Base-by-base conservation (phyloP, 768 basidiomycete genomes). In the Arthromyces matolae region DNA sequence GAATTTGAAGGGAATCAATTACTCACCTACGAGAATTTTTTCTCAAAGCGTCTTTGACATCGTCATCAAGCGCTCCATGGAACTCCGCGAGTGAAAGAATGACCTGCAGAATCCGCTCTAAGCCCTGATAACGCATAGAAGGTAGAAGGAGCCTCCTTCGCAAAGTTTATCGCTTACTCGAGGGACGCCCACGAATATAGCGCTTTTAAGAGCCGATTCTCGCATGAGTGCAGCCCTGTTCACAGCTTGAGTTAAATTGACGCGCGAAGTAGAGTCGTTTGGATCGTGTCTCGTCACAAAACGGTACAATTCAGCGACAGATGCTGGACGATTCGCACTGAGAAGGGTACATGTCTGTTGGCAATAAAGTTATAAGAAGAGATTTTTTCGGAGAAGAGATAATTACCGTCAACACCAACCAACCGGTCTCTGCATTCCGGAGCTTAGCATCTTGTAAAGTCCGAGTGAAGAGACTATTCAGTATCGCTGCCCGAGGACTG, bases 141-240 rank as follows among this genome's bases (percentile, higher is more conserved):
- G 33, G 23, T 27, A 38, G 19, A 25, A 16, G 29, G 16, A 48
- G 42, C 34, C 9, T 16, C n/a, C n/a, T n/a, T n/a, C 39, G 32
- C 46, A 56, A 40, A 45, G 41, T n/a, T 52, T 14, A 29, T 50
- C 45, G 67, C 81, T 71, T 63, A 89, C 89, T 64, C 87, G 77
- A 57, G 90, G 89, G 45, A 92, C 88, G 36, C 90, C 89, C 46
- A 91, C 81, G 62, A 95, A 93, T 58, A 93, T 87, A 60, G 82
- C 79, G 61, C 89, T 91, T 71, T 95, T 95, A 64, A 95, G 61
- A 24, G 88, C 89, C 24, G 89, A 80, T 71, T 95, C 93, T 36
- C 93, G 78, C 81, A 95, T 93, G 55, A 91, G 64, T 54, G 89
- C 87, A 53, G 88, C 89, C 62, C 76, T 84, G 66, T 80, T 78